Base-by-base conservation (phyloP, 345 rosid species). In the Limnanthes douglasii region DNA sequence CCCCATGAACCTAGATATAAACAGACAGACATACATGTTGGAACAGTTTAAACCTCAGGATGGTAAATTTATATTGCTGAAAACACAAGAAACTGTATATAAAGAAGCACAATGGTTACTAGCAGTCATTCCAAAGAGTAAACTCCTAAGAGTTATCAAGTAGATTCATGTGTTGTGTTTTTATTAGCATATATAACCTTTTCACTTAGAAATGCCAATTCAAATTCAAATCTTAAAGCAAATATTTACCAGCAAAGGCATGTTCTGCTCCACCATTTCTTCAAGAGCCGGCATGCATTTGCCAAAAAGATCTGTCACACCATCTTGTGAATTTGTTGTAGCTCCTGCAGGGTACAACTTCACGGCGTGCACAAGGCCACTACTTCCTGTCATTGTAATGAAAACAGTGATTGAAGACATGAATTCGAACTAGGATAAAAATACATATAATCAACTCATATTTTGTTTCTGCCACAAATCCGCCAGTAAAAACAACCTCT, bases 301-400 rank as follows among this genome's bases (percentile, higher is more conserved):
- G 17, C 98, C 95, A 38, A 84, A 66, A 37, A 90, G 79, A 53
- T 84, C 83, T 0, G 94, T 84, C 31, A 90, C 98, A 38, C 95
- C 98, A 46, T 84, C 92, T 65, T 90, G 92, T 39, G 95, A 84
- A 51, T 90, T 90, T 18, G 98, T 77, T 11, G 95, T 80, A 21
- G 95, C 95, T 10, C 98, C 94, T 8, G 94, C 98, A 54, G 98
- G 98, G 51, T 90, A 90, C 53, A 84, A 37, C 73, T 90, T 90
- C 41, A 90, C 96, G 34, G 82, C 96, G 70, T 61, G 75, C 59
- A 84, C 79, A 35, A 73, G 66, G 14, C 96, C 94, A 47, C 94
- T 77, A 37, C 41, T 64, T 57, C 72, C 98, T 90, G 65, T 32
- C 46, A 45, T 51, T 16, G 17, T 4, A 39, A 60, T 42, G 7